Evolutionary conservation across 768 basidiomycete genomes (phyloP).

Genomic region (Boletellus emodensis): DNA sequence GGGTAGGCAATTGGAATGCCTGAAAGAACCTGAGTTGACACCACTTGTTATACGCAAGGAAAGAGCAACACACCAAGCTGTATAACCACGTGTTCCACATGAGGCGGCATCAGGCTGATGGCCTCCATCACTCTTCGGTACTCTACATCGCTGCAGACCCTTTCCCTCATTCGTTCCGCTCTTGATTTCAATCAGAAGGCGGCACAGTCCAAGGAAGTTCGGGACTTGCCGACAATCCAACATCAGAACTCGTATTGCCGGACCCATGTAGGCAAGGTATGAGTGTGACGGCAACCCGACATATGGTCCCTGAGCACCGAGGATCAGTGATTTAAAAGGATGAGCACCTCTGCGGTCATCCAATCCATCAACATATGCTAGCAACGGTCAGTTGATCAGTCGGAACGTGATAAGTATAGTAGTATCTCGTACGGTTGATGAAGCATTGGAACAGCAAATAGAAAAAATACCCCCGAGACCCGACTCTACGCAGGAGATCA

Average conservation of each 20-base stretch:
- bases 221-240: constrained; percentile 72
- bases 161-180: constrained; percentile 78
- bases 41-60: neutral
- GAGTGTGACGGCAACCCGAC: constrained; percentile 81
- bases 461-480: constrained; percentile 83
- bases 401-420: neutral
- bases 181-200: constrained; percentile 36
- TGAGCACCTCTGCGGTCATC: constrained; percentile 60
- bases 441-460: constrained; percentile 95
- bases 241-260: constrained; percentile 67
- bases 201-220: neutral
- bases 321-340: constrained; percentile 64
- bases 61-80: constrained; percentile 55
- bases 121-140: constrained; percentile 72
- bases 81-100: constrained; percentile 79
- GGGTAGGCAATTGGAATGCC: constrained; percentile 89
- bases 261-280: constrained; percentile 75
- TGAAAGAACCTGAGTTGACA: constrained; percentile 20
- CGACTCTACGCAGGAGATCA: constrained; percentile 51
- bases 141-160: constrained; percentile 70
- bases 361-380: constrained; percentile 58
- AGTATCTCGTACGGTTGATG: constrained; percentile 55
- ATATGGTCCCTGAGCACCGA: constrained; percentile 75
- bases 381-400: neutral
- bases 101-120: constrained; percentile 53